Evolutionary conservation across 2,329 filamentous ascomycete species (phyloP), one percentile per base, ranked within the genome.

Genomic region (Nannizziopsis barbatae): DNA sequence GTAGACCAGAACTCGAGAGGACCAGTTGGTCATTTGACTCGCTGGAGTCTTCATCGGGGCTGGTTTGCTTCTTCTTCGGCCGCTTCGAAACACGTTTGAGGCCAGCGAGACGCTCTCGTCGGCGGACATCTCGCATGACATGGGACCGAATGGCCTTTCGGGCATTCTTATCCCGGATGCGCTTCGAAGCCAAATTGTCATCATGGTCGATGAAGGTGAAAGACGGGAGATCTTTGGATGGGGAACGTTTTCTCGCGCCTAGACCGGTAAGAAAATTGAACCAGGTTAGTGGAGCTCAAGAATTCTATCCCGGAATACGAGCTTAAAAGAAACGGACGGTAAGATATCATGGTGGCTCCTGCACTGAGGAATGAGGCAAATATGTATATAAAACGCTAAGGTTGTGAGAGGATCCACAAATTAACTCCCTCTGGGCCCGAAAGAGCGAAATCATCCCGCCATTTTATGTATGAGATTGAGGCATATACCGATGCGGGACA

Each of bases 191-290:
- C 51, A 67, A 51, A 47, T 67, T 64, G 51, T 68, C 62, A 51
- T 65, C 61, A 47, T 68, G 65, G 50, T 66, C 63, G 50, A 69
- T 68, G 51, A 69, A 69, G 17, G 65, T 68, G 40, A 65, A 69
- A 5, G 59, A 61, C 11, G 60, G 63, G 6, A 42, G 52, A 56
- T 53, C 64, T 58, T 45, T 52, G 17, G 55, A 42, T 33, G 52
- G 42, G 22, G 56, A 38, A 52, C 53, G 55, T 30, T 58, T 47
- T 42, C 50, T 52, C 32, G 55, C 46, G 40, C 55, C 59, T 59
- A 56, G 31, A 49, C 27, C 47, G 42, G 52, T 52, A 35, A 4
- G 22, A 33, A 36, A 45, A 32, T 31, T 36, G 12, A 35, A 14
- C 5, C 17, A 30, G 20, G 20, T 45, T 39, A 45, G 43, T 39